These are phyloP conservation scores for Umbelopsis vinacea DNA, from an alignment of 192 early-diverging fungal species.

Conservation along the genomic window DNA sequence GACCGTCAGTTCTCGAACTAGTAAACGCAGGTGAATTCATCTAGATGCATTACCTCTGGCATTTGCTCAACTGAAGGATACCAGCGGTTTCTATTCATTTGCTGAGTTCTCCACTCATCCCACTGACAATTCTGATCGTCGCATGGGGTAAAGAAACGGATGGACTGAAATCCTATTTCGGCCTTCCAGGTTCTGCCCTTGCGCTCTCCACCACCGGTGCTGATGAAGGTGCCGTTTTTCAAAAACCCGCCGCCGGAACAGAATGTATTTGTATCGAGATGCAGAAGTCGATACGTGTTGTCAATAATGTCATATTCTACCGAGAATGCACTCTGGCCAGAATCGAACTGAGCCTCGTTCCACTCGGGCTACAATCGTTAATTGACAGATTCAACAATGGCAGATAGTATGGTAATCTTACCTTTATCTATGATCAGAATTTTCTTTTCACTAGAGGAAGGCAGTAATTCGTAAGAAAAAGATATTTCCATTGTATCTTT, in stretches of 20 bases:
- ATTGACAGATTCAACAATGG: not conserved
- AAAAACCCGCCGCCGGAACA: constrained; percentile 60
- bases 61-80: constrained; percentile 51
- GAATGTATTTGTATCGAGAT: constrained; percentile 56
- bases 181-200: constrained; percentile 26
- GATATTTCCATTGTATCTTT: not conserved
- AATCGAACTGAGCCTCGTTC: constrained; percentile 41
- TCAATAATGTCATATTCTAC: constrained; percentile 49
- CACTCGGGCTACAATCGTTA: constrained; percentile 28
- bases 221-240: constrained; percentile 51
- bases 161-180: constrained; percentile 43
- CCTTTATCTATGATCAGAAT: constrained; percentile 66
- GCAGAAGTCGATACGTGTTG: constrained; percentile 46
- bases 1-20: too few species aligned
- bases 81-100: constrained; percentile 53
- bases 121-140: constrained; percentile 45
- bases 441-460: constrained; percentile 44
- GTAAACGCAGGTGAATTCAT: too few species aligned
- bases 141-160: constrained; percentile 55
- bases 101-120: constrained; percentile 44
- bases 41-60: constrained; percentile 23
- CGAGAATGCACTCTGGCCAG: constrained; percentile 46
- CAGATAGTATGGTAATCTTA: constrained; percentile 19
- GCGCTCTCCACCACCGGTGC: constrained; percentile 54
- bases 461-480: constrained; percentile 31